These are phyloP conservation scores for Byssochlamys sp. DNA, from an alignment of 2,329 filamentous ascomycete genomes.

Conservation along the genomic window DNA sequence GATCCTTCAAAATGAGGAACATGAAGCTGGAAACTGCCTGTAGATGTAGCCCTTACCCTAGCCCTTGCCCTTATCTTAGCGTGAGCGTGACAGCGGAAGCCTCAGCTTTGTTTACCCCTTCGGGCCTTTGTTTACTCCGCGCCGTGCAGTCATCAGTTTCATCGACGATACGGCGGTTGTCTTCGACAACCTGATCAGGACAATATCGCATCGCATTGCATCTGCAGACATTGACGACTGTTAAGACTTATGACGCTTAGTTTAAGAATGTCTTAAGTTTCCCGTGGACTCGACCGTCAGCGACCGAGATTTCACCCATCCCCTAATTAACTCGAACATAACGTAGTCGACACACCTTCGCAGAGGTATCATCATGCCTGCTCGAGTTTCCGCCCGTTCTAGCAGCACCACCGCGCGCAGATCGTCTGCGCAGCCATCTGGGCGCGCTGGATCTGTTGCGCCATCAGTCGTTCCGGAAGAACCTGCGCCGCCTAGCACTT, in stretches of 20 bases:
- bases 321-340: not conserved
- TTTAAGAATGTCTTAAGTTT: not conserved
- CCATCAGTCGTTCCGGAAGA: constrained; percentile 56
- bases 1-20: not conserved
- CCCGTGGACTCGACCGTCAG: not conserved
- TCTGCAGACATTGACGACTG: not conserved
- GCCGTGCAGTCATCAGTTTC: constrained; percentile 2
- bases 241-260: constrained; percentile 6
- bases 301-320: not conserved
- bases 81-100: constrained; percentile 1
- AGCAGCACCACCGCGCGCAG: constrained; percentile 27
- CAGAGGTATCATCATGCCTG: constrained; percentile 23
- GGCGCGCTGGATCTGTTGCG: constrained; percentile 56
- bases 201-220: not conserved
- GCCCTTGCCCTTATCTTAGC: constrained; percentile 24
- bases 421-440: constrained; percentile 58
- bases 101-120: constrained; percentile 21
- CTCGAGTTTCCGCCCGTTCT: constrained; percentile 31
- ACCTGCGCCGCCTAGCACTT: constrained; percentile 26
- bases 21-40: constrained; percentile 4
- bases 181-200: not conserved
- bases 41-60: constrained; percentile 12
- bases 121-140: constrained; percentile 30
- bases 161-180: constrained; percentile 1
- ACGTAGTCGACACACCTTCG: constrained; percentile 1